These are phyloP conservation scores for Cyberlindnera galapagoensis DNA, from an alignment of 805 yeast species.

Conservation along the genomic window DNA sequence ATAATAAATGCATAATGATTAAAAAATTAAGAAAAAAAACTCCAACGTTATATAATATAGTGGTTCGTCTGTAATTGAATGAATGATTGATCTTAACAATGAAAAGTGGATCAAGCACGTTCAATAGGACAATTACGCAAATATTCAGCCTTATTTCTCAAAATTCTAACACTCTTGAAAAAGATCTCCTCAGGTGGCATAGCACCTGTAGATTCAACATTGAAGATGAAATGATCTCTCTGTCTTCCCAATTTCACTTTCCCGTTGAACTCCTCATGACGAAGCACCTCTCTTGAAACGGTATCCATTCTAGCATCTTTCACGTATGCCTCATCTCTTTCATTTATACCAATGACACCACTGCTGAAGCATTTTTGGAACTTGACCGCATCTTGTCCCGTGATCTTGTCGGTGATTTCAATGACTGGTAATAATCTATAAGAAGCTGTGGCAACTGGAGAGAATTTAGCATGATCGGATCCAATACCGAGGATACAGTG, in stretches of 20 bases:
- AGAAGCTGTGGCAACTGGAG: slow-evolving; percentile 96
- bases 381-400: slow-evolving; percentile 67
- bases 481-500: slow-evolving; percentile 92
- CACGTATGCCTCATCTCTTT: slow-evolving; percentile 66
- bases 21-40: too few relatives aligned
- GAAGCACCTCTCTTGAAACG: slow-evolving; percentile 90
- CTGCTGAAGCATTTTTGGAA: slow-evolving; percentile 89
- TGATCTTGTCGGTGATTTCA: slow-evolving; percentile 65
- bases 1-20: too few relatives aligned
- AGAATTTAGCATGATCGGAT: slow-evolving; percentile 93
- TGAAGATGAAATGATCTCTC: slow-evolving; percentile 90
- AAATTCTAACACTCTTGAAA: slow-evolving; percentile 78
- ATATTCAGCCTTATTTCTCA: slow-evolving; percentile 79
- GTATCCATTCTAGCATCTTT: slow-evolving; percentile 92
- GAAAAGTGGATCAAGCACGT: slow-evolving; percentile 23
- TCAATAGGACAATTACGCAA: slow-evolving; percentile 74
- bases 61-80: too few relatives aligned
- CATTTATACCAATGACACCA: slow-evolving; percentile 80
- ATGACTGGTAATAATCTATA: slow-evolving; percentile 89
- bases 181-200: slow-evolving; percentile 96
- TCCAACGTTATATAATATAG: too few relatives aligned
- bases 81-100: not conserved
- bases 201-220: slow-evolving; percentile 93
- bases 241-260: slow-evolving; percentile 87
- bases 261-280: slow-evolving; percentile 86